A percentile compares a stretch with the other conserved stretches of the same genome.
phyloP scores from a whole-genome alignment of 371 early-diverging fungal species.

The Syncephalastrum contaminatum region DNA sequence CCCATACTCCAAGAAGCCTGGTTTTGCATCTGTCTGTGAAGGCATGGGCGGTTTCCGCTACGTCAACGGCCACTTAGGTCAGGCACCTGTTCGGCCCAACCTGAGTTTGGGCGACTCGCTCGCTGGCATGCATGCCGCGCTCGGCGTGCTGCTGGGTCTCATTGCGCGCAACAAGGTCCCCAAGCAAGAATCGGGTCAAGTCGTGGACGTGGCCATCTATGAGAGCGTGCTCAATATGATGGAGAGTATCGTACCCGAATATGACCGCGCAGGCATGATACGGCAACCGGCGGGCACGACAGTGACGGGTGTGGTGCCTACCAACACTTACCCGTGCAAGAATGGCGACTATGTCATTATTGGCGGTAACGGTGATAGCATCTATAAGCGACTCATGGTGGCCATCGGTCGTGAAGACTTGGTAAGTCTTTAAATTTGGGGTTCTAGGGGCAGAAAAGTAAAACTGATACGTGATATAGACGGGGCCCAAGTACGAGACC shows the following conservation, averaged over 20 bases:
- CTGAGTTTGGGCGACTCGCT: constrained; percentile 57
- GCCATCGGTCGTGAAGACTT: constrained; percentile 50
- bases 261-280: constrained; percentile 49
- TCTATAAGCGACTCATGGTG: constrained; percentile 54
- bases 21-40: constrained; percentile 61
- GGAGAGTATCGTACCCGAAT: constrained; percentile 56
- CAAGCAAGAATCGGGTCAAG: constrained; percentile 42
- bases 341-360: constrained; percentile 56
- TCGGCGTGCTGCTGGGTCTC: constrained; percentile 46
- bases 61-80: constrained; percentile 48
- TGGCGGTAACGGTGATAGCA: constrained; percentile 60
- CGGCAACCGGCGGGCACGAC: constrained; percentile 58
- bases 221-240: constrained; percentile 59
- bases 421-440: constrained; percentile 18
- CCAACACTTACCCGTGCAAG: constrained; percentile 55
- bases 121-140: constrained; percentile 55
- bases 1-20: constrained; percentile 51
- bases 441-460: not conserved
- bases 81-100: constrained; percentile 56
- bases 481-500: constrained; percentile 42
- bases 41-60: constrained; percentile 58
- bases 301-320: constrained; percentile 58
- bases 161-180: constrained; percentile 38
- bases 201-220: constrained; percentile 59
- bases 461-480: constrained; percentile 11